Evolutionary conservation across 225 moss, liverwort and hornwort genomes (phyloP).

Genomic region (Sphagnum tenellum): DNA sequence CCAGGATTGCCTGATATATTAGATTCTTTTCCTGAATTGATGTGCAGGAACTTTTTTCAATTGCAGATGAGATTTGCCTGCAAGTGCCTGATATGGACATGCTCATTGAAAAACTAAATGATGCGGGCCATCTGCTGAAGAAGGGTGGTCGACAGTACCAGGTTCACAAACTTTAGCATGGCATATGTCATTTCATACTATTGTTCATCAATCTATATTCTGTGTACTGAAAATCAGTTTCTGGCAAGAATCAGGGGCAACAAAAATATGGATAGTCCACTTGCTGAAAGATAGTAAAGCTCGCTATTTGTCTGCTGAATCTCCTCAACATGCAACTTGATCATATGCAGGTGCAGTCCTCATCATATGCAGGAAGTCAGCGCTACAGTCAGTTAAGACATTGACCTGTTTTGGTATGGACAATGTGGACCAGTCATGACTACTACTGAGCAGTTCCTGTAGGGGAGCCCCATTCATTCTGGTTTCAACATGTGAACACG

Average conservation of each 20-base stretch:
- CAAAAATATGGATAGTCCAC: not conserved
- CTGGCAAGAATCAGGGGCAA: too few relatives aligned
- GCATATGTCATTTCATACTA: not conserved
- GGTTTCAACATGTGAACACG: too few relatives aligned
- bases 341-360: constrained; percentile 52
- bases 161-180: constrained; percentile 20
- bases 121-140: constrained; percentile 90
- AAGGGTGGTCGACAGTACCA: constrained; percentile 79
- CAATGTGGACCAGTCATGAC: too few relatives aligned
- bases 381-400: constrained; percentile 21
- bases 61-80: constrained; percentile 87
- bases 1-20: too few relatives aligned
- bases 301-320: not conserved
- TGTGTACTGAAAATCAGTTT: not conserved
- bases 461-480: too few relatives aligned
- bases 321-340: not conserved
- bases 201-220: not conserved
- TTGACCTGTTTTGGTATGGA: constrained; percentile 4
- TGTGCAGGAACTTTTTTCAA: constrained; percentile 71
- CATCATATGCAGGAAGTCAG: constrained; percentile 10
- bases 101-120: constrained; percentile 87
- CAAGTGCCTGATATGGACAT: constrained; percentile 81
- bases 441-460: too few relatives aligned
- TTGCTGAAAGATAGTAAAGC: not conserved
- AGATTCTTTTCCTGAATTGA: not conserved